Percentiles rank a stretch among this genome's conserved stretches.
These are phyloP conservation scores for Phytomonas francai DNA, from an alignment of 208 protist species.

Conservation along the genomic window DNA sequence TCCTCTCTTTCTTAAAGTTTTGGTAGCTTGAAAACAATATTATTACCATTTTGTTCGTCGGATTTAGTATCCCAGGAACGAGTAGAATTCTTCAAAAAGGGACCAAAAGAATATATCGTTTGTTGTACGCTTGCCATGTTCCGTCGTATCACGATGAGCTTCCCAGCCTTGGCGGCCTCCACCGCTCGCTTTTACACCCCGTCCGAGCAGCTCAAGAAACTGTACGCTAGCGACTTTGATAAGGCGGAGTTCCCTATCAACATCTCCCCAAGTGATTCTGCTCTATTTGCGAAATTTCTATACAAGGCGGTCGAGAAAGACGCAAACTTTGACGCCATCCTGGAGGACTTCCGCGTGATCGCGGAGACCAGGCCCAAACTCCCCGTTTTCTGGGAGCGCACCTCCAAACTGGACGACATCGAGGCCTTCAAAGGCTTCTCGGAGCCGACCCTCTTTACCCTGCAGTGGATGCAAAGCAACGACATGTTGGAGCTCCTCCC, in stretches of 20 bases:
- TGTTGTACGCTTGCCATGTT: slow-evolving; percentile 37
- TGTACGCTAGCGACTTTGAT: slow-evolving; percentile 87
- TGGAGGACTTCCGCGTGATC: slow-evolving; percentile 80
- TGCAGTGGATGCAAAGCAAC: slow-evolving; percentile 90
- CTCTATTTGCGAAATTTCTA: slow-evolving; percentile 86
- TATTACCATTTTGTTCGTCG: slow-evolving; percentile 6
- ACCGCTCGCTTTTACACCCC: slow-evolving; percentile 80
- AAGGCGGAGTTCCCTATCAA: slow-evolving; percentile 62
- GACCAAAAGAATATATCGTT: not conserved
- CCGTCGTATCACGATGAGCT: slow-evolving; percentile 50
- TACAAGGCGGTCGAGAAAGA: slow-evolving; percentile 80
- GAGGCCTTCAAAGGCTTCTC: slow-evolving; percentile 79
- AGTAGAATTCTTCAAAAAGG: not conserved
- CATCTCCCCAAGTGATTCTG: slow-evolving; percentile 83
- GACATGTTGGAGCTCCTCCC: slow-evolving; percentile 80
- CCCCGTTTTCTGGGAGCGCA: slow-evolving; percentile 88
- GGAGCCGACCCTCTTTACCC: slow-evolving; percentile 70
- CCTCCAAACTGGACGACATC: slow-evolving; percentile 45
- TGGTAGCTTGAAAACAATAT: slow-evolving; percentile 6
- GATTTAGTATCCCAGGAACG: not conserved
- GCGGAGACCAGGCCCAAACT: slow-evolving; percentile 49
- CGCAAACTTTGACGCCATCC: slow-evolving; percentile 48
- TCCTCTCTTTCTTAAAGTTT: not conserved
- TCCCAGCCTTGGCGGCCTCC: slow-evolving; percentile 25
- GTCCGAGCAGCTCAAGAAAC: slow-evolving; percentile 72